A percentile compares a stretch with the other conserved stretches of the same genome.
Evolutionary conservation across 2,329 filamentous ascomycete genomes (phyloP).

Genomic region (Nothopassalora personata): DNA sequence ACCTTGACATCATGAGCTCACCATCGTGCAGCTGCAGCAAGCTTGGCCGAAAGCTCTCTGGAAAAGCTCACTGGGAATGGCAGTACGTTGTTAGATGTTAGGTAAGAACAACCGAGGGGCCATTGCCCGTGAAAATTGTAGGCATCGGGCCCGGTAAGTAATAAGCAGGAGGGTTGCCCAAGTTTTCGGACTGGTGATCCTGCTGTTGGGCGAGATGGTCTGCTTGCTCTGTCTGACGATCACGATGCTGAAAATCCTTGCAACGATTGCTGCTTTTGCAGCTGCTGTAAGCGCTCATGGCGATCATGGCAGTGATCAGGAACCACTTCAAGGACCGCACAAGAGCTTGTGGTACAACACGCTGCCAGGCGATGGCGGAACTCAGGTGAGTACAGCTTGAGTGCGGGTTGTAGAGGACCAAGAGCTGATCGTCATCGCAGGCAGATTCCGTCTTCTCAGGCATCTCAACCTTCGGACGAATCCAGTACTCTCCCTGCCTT

Average conservation of each 20-base stretch:
- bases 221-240: neutral
- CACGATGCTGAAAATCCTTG: conserved; percentile 23
- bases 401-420: neutral
- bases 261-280: conserved; percentile 31
- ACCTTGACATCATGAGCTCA: neutral
- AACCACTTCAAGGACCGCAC: conserved; percentile 63
- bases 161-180: neutral
- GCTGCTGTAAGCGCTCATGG: conserved; percentile 56
- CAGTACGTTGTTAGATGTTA: conserved; percentile 8
- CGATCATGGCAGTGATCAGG: conserved; percentile 47
- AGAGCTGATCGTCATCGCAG: conserved; percentile 38
- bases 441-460: conserved; percentile 85
- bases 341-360: conserved; percentile 76
- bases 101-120: conserved; percentile 10
- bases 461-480: conserved; percentile 79
- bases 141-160: neutral
- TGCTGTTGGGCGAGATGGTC: conserved; percentile 3
- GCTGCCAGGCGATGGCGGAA: conserved; percentile 77
- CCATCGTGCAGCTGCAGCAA: conserved; percentile 11
- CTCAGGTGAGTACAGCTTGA: conserved; percentile 53
- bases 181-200: neutral
- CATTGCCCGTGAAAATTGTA: conserved; percentile 1
- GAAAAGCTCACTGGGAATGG: conserved; percentile 11
- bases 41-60: conserved; percentile 9
- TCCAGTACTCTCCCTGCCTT: conserved; percentile 73